Evolutionary conservation across 208 protist species (phyloP), one percentile per base, ranked within the genome.

Genomic region (Wallacemonas sp.): DNA sequence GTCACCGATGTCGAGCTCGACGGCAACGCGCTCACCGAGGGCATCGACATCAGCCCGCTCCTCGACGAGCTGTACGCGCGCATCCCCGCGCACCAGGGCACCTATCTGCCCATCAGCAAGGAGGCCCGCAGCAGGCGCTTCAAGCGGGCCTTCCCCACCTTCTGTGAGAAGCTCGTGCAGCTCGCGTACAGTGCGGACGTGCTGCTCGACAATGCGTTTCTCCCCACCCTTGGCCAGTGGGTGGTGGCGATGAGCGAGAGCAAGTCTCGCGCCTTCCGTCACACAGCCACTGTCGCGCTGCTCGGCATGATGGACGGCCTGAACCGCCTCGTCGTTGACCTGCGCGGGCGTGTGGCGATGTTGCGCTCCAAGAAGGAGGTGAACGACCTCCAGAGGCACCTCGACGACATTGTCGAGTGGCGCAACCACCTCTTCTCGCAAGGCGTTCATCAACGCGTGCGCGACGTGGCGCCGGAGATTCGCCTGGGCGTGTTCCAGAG

Each of bases 221-320:
- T 95, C 12, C 79, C 86, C 0, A 78, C 79, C 12, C 50, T 92
- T 2, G 48, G 80, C 36, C 83, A 86, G 62, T 97, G 92, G 89
- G n/a, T 95, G 18, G 73, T 94, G 10, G 80, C 84, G 28, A 97
- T 97, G 87, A 88, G 78, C 57, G 92, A 95, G 74, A 94, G 92
- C 74, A 97, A 94, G 76, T 82, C 79, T 25, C 77, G 92, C 12
- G 73, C 78, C 29, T 95, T 95, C 57, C 89, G 92, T 26, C 92
- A 97, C 76, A 95, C 92, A 8, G 76, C 88, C 5, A 92, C 86
- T 11, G 74, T 87, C 7, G 79, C 82, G 25, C 48, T 95, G 10
- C 72, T 95, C 12, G 72, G 77, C 32, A 72, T 95, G 63, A 69
- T 94, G 33, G 67, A 89, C n/a, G 84, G 81, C n/a, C 79, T 97